phyloP scores from a whole-genome alignment of 1,284 basidiomycete genomes.

The Testicularia cyperi region DNA sequence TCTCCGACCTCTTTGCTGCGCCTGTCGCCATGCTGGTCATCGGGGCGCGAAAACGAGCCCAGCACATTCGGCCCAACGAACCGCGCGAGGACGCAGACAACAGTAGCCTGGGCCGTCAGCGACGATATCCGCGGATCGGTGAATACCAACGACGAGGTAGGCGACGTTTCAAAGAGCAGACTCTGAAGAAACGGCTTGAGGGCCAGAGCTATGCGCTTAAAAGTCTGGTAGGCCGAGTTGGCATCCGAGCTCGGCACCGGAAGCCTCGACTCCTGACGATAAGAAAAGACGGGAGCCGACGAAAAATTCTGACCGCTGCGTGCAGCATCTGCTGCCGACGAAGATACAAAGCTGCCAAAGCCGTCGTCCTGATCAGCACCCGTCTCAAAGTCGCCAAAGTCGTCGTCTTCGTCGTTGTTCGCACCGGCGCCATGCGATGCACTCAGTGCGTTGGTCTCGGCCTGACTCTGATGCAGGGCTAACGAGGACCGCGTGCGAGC shows the following conservation, averaged over 20 bases:
- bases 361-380: background rate
- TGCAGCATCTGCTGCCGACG: background rate
- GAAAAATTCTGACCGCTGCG: conserved; percentile 15
- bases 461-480: conserved; percentile 2
- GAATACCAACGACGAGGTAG: conserved; percentile 28
- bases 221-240: conserved; percentile 36
- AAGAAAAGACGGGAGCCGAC: conserved; percentile 36
- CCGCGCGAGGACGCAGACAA: conserved; percentile 70
- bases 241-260: conserved; percentile 17
- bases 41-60: conserved; percentile 17
- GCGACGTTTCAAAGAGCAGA: conserved; percentile 25
- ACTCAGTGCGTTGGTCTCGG: conserved; percentile 1
- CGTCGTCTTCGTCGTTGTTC: conserved; percentile 68
- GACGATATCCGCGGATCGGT: conserved; percentile 21
- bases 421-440: too few relatives aligned
- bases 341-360: conserved; percentile 68
- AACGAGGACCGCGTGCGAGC: too few relatives aligned
- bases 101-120: conserved; percentile 18
- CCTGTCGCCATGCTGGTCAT: background rate
- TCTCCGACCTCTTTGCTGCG: background rate
- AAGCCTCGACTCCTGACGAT: conserved; percentile 19
- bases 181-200: conserved; percentile 35
- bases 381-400: conserved; percentile 68
- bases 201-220: conserved; percentile 30
- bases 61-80: conserved; percentile 68